Base-by-base conservation (phyloP, 1,139 yeast genomes). In the Geotrichum bryndzae region DNA sequence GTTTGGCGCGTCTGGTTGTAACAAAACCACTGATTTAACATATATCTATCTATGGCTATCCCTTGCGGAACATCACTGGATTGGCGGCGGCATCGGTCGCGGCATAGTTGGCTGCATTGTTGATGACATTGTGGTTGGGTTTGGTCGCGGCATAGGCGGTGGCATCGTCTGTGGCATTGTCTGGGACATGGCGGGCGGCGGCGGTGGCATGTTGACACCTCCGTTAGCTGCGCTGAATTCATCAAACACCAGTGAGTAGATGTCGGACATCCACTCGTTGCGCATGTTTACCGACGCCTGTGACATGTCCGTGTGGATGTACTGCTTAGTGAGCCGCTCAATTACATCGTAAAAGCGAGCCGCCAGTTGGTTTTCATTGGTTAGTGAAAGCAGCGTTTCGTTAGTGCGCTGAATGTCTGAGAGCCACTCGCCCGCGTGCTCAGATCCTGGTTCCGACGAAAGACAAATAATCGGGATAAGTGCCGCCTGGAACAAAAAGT, bases 401-500 rank as follows among this genome's bases (percentile, higher is more conserved):
- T 80, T 81, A 1, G 85, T 80, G 25, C 73, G 72, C 13, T 77
- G 76, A 48, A 84, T 80, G 68, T 81, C 83, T 11, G 72, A 70
- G 67, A 79, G 74, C 87, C 86, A 83, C 13, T 70, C 72, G 3
- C 64, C 65, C 4, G 80, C 75, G 65, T 78, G 77, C 58, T 78
- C 76, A 6, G 82, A 75, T 13, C 69, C 69, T 50, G 84, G 80
- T 66, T 82, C 82, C 48, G 84, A 74, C 66, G 83, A 79, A 25
- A 82, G 72, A 65, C 85, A 83, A n/a, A 84, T 79, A 57, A 84
- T 77, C 8, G 86, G 84, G 52, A 84, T 82, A 63, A 83, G 72
- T 23, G 82, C 80, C 0, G 88, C 87, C 69, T 83, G 87, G 74
- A 84, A 84, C 23, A 84, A 67, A 69, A 83, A 85, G 69, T 84